A percentile compares a stretch with the other conserved stretches of the same genome.
phyloP scores from a whole-genome alignment of 2,329 filamentous ascomycete genomes.

The Ceratocystis harringtonii region DNA sequence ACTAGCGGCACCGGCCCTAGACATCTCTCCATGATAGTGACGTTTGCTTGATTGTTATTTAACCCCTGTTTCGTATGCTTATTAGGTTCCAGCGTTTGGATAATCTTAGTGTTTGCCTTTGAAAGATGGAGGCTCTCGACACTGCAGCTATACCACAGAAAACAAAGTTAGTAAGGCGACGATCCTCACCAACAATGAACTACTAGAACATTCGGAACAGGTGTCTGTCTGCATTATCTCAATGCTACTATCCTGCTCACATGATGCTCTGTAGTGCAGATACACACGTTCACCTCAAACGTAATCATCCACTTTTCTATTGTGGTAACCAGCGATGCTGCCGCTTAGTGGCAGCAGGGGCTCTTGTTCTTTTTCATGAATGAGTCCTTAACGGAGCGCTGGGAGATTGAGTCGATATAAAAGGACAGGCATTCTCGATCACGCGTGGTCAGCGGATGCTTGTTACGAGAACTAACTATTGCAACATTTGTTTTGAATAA shows the following conservation, averaged over 20 bases:
- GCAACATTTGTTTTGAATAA: constrained; percentile 22
- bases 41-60: background rate
- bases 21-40: background rate
- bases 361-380: constrained; percentile 38
- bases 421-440: constrained; percentile 11
- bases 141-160: background rate
- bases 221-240: background rate
- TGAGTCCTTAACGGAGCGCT: constrained; percentile 58
- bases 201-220: background rate
- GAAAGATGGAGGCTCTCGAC: background rate
- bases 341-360: constrained; percentile 45
- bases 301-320: background rate
- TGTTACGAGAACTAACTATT: constrained; percentile 32
- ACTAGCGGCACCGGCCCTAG: background rate
- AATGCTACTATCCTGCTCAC: background rate
- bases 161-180: background rate
- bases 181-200: background rate
- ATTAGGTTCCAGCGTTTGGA: background rate
- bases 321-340: constrained; percentile 46
- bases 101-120: constrained; percentile 6
- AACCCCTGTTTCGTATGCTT: background rate
- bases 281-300: background rate
- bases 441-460: constrained; percentile 25
- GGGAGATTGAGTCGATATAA: constrained; percentile 34
- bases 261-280: background rate